Percentiles rank a stretch among this genome's conserved stretches.
Evolutionary conservation across 169 alveolate genomes (phyloP).

Genomic region (Hammondia hammondi): DNA sequence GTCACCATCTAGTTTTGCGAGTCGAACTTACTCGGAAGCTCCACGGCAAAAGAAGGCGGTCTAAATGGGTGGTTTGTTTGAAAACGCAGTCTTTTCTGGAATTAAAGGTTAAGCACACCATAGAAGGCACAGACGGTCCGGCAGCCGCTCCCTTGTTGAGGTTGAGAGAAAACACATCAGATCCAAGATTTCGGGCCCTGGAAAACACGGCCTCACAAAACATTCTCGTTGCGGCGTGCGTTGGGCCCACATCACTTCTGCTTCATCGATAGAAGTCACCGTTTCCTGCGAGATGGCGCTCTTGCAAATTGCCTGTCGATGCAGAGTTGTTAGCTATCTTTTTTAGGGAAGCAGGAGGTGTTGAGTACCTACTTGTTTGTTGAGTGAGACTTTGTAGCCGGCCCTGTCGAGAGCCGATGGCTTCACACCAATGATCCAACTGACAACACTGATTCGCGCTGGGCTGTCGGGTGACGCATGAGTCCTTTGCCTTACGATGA

Average conservation of each 20-base stretch:
- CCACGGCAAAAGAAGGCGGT: conserved; percentile 28
- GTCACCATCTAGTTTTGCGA: not conserved
- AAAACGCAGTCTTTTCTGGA: not conserved
- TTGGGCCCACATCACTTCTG: not conserved
- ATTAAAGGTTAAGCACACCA: not conserved
- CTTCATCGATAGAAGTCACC: conserved; percentile 24
- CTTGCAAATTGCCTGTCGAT: not conserved
- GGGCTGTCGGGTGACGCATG: not conserved
- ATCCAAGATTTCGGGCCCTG: not conserved
- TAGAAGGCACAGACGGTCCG: conserved; percentile 35
- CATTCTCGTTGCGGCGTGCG: not conserved
- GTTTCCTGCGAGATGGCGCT: conserved; percentile 23
- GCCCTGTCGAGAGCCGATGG: conserved; percentile 25
- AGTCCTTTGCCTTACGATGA: not conserved
- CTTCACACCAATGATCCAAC: conserved; percentile 31
- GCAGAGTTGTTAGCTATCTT: not conserved
- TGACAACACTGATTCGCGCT: not conserved
- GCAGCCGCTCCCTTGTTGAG: conserved; percentile 22
- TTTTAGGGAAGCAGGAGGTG: not conserved
- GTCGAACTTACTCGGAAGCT: conserved; percentile 11
- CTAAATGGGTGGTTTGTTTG: not conserved
- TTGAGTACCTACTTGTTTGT: conserved; percentile 6
- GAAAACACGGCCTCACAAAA: not conserved
- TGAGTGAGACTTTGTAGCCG: not conserved
- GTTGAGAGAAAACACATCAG: conserved; percentile 12